These are phyloP conservation scores for Mycosarcoma mackinlayi DNA, from an alignment of 1,284 basidiomycete genomes.

Conservation along the genomic window DNA sequence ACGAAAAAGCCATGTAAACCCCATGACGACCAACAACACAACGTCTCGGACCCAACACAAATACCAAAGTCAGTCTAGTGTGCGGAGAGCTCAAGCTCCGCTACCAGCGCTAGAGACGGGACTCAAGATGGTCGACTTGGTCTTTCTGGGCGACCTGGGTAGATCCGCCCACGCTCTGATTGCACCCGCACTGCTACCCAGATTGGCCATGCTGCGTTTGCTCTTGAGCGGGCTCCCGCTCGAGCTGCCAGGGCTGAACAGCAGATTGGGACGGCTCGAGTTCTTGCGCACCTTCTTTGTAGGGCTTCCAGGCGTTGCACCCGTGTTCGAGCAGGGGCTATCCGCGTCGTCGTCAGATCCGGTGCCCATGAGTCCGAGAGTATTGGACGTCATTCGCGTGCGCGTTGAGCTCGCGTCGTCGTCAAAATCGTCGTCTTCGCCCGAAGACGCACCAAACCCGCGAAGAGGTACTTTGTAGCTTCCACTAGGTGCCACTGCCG, in stretches of 20 bases:
- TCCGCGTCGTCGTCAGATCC: slow-evolving; percentile 29
- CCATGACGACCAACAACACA: not conserved
- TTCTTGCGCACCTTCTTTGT: slow-evolving; percentile 44
- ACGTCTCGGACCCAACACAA: too few relatives aligned
- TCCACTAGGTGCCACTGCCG: slow-evolving; percentile 64
- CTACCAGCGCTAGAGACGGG: slow-evolving; percentile 39
- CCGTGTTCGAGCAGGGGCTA: slow-evolving; percentile 10
- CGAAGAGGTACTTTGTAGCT: slow-evolving; percentile 63
- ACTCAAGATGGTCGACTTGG: slow-evolving; percentile 40
- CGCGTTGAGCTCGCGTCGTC: slow-evolving; percentile 26
- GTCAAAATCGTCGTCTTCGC: slow-evolving; percentile 41
- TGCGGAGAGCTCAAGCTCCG: slow-evolving; percentile 14
- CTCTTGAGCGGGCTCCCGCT: slow-evolving; percentile 22
- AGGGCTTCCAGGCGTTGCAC: slow-evolving; percentile 14
- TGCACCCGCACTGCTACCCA: slow-evolving; percentile 10
- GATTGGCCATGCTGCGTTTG: slow-evolving; percentile 40
- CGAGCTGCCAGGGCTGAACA: not conserved
- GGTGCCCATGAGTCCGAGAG: slow-evolving; percentile 17
- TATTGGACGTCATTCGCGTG: slow-evolving; percentile 23
- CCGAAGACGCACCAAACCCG: slow-evolving; percentile 41
- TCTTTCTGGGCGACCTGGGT: slow-evolving; percentile 29
- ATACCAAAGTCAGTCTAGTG: too few relatives aligned
- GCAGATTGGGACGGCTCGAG: slow-evolving; percentile 25
- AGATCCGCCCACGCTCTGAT: slow-evolving; percentile 17
- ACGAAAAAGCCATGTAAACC: not conserved